Evolutionary conservation across 257 asterid genomes (phyloP), one percentile per base, ranked within the genome.

Genomic region (Linaria vulgaris): DNA sequence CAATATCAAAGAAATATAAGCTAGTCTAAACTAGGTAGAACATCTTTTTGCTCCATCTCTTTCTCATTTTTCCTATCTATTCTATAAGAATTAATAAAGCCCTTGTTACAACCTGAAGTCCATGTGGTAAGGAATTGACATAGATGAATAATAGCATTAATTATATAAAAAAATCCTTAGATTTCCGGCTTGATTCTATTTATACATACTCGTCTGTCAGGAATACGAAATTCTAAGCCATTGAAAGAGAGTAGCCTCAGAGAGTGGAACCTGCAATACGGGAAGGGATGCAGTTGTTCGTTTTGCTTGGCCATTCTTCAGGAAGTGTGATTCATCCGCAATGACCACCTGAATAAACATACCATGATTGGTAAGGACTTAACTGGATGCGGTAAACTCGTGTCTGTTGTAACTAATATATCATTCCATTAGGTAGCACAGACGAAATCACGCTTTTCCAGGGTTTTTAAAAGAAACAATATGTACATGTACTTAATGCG

Each of bases 311-410:
- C 69, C 95, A 79, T 92, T 92, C 85, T 92, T 92, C 75, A 92
- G 78, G 82, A 80, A 92, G 75, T 92, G 99, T 19, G 99, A 92
- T 79, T 92, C 99, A 81, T 92, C 99, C 19, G 97, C 99, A 72
- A 92, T 83, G 67, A 88, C 95, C 65, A 86, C 79, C 98, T 91
- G 76, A 70, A 82, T 64, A 69, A 69, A 72, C 68, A 80, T 30
- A 78, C 24, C 62, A 62, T 45, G 66, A 62, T 34, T 58, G 46
- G 45, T 66, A 66, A 74, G 67, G 67, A 64, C 55, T 46, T 22
- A 52, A 39, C 66, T 52, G 44, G 59, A 58, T 59, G 37, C 27
- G 20, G 48, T 44, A 49, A 51, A 21, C 46, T 55, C 49, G 47
- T 38, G 39, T 56, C 50, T 39, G 34, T 57, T 63, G 46, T 44